Evolutionary conservation across 163 green algal genomes (phyloP), one percentile per base, ranked within the genome.

Genomic region (Scenedesmus sp.): DNA sequence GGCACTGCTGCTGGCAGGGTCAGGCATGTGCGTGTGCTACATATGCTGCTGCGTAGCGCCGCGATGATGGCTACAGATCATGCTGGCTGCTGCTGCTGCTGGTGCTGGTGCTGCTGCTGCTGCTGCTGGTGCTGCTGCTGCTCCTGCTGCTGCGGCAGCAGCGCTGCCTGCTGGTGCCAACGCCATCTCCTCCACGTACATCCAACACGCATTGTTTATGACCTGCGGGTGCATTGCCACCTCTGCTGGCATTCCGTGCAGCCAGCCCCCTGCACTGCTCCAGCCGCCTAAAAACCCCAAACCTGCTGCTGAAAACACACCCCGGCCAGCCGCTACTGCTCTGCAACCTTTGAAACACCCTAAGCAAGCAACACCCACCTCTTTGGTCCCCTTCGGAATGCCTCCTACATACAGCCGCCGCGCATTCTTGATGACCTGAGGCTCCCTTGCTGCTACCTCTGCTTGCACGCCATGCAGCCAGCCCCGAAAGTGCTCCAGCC

Each of bases 371-470:
- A 46, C 34, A 46, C 34, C 70, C 56, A 92, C 84, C 87, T 88
- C 89, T 9, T 77, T 92, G 10, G 46, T 88, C 54, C 82, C 82
- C 9, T 90, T 56, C 4, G 93, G 93, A 15, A 96, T 82, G 82
- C 93, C 93, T 18, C 94, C 94, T 0, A 96, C 84, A 56, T 96
- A 96, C 6, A 96, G 74, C n/a, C 94, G 89, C 46, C 92, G 93
- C 52, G 94, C 92, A 67, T 96, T 95, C 60, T 96, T 95, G 15
- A 96, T 83, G 10, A 15, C 10, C 62, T 15, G 10, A 70, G 10
- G 62, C 62, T 56, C 16, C 82, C 54, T 15, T 88, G 83, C 60
- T 64, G 87, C 55, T 56, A 15, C 1, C 59, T 13, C 20, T 77
- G 57, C 55, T 46, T 67, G 82, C 82, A 16, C 54, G 77, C 26